Base-by-base conservation (phyloP, 306 rosid species). In the Biancaea sappan region DNA sequence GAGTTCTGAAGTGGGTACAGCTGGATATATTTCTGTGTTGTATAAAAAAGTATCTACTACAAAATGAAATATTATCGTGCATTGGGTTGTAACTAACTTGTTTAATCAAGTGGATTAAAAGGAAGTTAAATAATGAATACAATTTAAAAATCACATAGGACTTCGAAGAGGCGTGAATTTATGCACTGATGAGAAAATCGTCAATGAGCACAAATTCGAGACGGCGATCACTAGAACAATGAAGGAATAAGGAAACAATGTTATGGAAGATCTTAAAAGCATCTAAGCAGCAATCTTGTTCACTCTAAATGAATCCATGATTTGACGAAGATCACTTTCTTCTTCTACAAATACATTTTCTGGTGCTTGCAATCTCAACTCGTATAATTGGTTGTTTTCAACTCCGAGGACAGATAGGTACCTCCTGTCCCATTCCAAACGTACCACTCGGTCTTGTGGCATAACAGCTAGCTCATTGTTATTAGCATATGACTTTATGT, bases 351-450 rank as follows among this genome's bases (percentile, higher is more conserved):
- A 94, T 5, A 88, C 95, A 83, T 87, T 91, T 76, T 94, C 99
- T 5, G 99, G 97, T 2, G 86, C 80, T 53, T 94, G 96, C 77
- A 94, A 81, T 90, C 99, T 87, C 81, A 94, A 51, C 82, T 90
- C 97, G n/a, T 94, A 94, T 8, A 94, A 83, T 47, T 86, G 90
- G 34, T 81, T 90, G 92, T 94, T 94, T 82, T 94, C 99, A 59
- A 94, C 99, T 66, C 96, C 96, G 0, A 91, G 93, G 60, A 94
- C 96, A n/a, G 97, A 88, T 32, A 92, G 92, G 81, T 92, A 94
- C 69, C 99, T 80, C 61, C 97, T 44, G 66, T 94, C 83, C 97
- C 99, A 94, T 85, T 94, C 99, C 84, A 90, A 37, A 52, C 96
- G 90, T 21, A 87, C 88, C 52, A 92, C 84, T 14, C 97, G 87